Conservation (phyloP, 306 rosid species). For the Boehmeria nivea region DNA sequence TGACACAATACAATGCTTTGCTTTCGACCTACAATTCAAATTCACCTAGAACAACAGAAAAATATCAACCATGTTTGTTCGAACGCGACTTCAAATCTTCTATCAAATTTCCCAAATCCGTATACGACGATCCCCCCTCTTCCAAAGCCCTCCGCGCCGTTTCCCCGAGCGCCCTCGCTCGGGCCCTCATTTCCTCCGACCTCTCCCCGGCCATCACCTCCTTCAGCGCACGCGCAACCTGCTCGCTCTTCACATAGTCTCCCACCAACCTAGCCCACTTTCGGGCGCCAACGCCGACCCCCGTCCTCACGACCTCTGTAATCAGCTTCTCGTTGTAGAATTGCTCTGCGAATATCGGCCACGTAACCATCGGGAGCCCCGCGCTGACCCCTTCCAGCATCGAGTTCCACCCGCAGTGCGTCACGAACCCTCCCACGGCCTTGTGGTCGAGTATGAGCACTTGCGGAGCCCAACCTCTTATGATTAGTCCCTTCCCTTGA, state of each 20-base stretch:
- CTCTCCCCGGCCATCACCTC: conserved; percentile 29
- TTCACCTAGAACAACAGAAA: no score
- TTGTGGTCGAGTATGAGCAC: conserved; percentile 22
- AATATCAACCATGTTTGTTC: not conserved
- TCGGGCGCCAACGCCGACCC: conserved; percentile 23
- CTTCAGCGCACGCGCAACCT: conserved; percentile 24
- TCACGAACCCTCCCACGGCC: conserved; percentile 35
- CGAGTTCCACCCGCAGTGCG: conserved; percentile 39
- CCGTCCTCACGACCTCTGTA: conserved; percentile 17
- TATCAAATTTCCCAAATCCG: conserved; percentile 23
- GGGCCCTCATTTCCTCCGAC: conserved; percentile 25
- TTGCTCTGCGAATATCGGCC: conserved; percentile 26
- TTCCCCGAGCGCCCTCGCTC: conserved; percentile 14
- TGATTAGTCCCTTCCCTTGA: conserved; percentile 27
- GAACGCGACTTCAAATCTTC: conserved; percentile 11
- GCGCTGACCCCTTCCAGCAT: conserved; percentile 15
- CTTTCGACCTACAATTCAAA: no score
- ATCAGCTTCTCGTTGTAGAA: conserved; percentile 37
- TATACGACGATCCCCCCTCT: conserved; percentile 27
- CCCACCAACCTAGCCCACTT: conserved; percentile 21
- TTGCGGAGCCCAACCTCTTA: conserved; percentile 40
- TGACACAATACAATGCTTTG: no score
- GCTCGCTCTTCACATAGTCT: conserved; percentile 15
- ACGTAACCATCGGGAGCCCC: conserved; percentile 24
- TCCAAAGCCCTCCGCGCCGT: conserved; percentile 19